phyloP scores from a whole-genome alignment of 148 eudicot genomes.

The Suaeda aralocaspica region DNA sequence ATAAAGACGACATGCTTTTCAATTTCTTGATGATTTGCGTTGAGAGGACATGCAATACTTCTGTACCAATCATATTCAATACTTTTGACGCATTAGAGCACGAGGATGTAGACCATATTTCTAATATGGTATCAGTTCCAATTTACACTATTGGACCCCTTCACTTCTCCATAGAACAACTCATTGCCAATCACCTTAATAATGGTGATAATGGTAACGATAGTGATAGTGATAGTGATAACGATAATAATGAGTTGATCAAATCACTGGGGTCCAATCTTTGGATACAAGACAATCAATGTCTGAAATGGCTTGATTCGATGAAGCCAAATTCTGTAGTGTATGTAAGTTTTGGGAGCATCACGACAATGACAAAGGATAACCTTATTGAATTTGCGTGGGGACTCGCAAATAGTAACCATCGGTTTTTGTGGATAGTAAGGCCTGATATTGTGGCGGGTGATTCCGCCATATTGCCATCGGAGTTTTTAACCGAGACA shows the following conservation, averaged over 20 bases:
- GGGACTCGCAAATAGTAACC: slow-evolving; percentile 37
- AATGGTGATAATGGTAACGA: background rate
- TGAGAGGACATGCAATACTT: background rate
- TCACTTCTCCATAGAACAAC: no score
- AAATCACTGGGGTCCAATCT: slow-evolving; percentile 17
- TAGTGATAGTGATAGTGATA: background rate
- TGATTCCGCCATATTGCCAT: slow-evolving; percentile 26
- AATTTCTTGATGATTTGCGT: background rate
- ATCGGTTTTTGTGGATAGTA: slow-evolving; percentile 30
- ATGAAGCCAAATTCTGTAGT: slow-evolving; percentile 26
- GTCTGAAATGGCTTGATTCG: slow-evolving; percentile 35
- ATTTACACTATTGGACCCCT: slow-evolving; percentile 34
- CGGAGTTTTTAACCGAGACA: slow-evolving; percentile 25
- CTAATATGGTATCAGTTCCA: slow-evolving; percentile 16
- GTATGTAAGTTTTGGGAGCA: slow-evolving; percentile 37
- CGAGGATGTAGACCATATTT: slow-evolving; percentile 21
- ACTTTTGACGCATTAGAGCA: slow-evolving; percentile 34
- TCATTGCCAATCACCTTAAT: no score
- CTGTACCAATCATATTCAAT: slow-evolving; percentile 32
- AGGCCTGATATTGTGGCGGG: slow-evolving; percentile 29
- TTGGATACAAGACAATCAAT: slow-evolving; percentile 32
- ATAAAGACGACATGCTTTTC: slow-evolving; percentile 21
- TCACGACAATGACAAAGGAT: slow-evolving; percentile 21
- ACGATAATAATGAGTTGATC: background rate
- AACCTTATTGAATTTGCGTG: slow-evolving; percentile 33